Evolutionary conservation across 192 early-diverging fungal genomes (phyloP), one percentile per base, ranked within the genome.

Genomic region (Backusella psychrophila): DNA sequence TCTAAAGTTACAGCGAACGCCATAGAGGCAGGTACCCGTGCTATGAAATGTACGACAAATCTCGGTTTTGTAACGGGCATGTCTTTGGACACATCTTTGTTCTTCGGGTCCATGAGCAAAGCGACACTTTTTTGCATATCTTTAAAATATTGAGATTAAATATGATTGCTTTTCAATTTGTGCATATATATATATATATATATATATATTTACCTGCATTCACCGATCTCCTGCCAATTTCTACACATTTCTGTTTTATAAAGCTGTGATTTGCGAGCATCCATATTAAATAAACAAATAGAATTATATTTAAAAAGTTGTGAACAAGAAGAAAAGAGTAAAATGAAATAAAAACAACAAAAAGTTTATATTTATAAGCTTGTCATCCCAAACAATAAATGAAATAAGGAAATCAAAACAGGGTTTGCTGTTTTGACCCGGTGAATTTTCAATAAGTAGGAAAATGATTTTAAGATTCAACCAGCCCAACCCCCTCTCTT

Each of bases 21-120:
- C 96, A 81, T 97, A 99, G 4, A 93, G 93, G 81, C 97, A 99
- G 31, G 90, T 92, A 21, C 97, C 96, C 2, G 91, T 90, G 66
- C 91, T 88, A 86, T 89, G 92, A 85, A 92, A 99, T 38, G 95
- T 96, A 56, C 90, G 94, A 85, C 97, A 99, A 41, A 97, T 87
- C 75, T 96, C 94, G 4, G 96, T 98, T 86, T 98, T 97, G 87
- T 99, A 99, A 71, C 93, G 95, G 49, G 93, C 94, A 79, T 99
- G 96, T 38, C 96, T 88, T 68, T 90, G 85, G 17, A 98, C 90
- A 46, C 85, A 80, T 17, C 95, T 88, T 41, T 97, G 88, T 84
- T 99, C 97, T 42, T 75, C 73, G 44, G 74, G 49, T 15, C 92
- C 91, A 72, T 99, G 97, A 17, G 97, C 97, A 90, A 96, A 99